Conservation (phyloP, 2,329 filamentous ascomycete species). For the Xylaria sp. region DNA sequence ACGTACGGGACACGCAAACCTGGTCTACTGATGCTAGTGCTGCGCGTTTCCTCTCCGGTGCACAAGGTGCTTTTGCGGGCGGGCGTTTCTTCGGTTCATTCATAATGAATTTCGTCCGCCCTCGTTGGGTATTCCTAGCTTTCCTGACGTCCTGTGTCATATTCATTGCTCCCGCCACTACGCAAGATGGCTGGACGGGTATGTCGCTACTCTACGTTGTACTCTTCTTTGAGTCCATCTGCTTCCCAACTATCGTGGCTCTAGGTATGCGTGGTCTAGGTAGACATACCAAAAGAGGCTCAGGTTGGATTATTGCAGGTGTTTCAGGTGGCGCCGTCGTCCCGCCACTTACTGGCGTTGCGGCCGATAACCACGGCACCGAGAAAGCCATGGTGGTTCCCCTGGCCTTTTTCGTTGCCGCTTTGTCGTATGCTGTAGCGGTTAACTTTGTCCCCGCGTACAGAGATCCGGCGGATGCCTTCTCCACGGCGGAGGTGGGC, state of each 20-base stretch:
- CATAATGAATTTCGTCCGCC: slow-evolving; percentile 73
- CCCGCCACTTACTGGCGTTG: slow-evolving; percentile 75
- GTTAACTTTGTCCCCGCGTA: slow-evolving; percentile 76
- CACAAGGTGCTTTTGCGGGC: slow-evolving; percentile 76
- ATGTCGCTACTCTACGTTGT: slow-evolving; percentile 73
- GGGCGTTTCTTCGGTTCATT: slow-evolving; percentile 75
- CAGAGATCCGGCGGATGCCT: slow-evolving; percentile 68
- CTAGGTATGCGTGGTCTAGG: slow-evolving; percentile 80
- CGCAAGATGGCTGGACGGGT: slow-evolving; percentile 57
- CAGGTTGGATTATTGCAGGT: slow-evolving; percentile 75
- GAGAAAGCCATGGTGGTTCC: slow-evolving; percentile 74
- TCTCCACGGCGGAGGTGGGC: slow-evolving; percentile 58
- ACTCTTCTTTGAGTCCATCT: slow-evolving; percentile 82
- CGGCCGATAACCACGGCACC: slow-evolving; percentile 70
- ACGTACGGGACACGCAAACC: slow-evolving; percentile 68
- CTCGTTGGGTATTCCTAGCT: slow-evolving; percentile 72
- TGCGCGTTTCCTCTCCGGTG: slow-evolving; percentile 76
- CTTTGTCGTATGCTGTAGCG: slow-evolving; percentile 65
- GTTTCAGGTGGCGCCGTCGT: slow-evolving; percentile 79
- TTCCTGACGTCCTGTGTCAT: slow-evolving; percentile 73
- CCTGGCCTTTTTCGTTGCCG: slow-evolving; percentile 65
- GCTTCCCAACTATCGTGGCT: slow-evolving; percentile 84
- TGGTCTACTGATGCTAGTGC: slow-evolving; percentile 61
- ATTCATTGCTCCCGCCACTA: slow-evolving; percentile 65
- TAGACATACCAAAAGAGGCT: slow-evolving; percentile 79